Evolutionary conservation across 257 asterid species (phyloP).

Genomic region (Solanum arcanum): DNA sequence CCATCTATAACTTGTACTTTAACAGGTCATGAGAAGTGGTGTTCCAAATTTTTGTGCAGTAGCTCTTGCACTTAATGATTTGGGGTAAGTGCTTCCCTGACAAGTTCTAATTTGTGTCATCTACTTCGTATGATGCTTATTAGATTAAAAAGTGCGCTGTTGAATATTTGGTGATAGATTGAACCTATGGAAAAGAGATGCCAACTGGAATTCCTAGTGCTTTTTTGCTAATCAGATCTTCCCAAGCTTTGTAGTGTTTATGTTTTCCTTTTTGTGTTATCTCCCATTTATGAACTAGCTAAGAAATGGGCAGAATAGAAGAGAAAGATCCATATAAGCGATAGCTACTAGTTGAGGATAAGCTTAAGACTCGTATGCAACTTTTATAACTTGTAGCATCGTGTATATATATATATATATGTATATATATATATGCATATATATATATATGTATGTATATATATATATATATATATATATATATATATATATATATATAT

Average conservation of each 20-base stretch:
- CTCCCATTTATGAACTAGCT: not conserved
- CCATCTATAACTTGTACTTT: slow-evolving; percentile 1
- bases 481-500: no score
- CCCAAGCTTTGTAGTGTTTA: not conserved
- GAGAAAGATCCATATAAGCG: not conserved
- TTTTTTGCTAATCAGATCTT: not conserved
- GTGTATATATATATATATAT: no score
- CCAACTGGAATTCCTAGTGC: not conserved
- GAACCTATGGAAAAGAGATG: not conserved
- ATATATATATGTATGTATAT: not conserved
- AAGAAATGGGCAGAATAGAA: not conserved
- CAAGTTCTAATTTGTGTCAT: not conserved
- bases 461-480: not conserved
- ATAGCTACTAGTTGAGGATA: not conserved
- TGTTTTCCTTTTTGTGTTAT: not conserved
- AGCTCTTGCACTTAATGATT: slow-evolving; percentile 79
- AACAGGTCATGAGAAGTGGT: slow-evolving; percentile 93
- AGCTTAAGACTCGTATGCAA: not conserved
- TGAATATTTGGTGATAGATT: not conserved
- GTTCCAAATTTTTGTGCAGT: slow-evolving; percentile 96
- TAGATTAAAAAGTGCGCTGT: not conserved
- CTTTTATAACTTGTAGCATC: not conserved
- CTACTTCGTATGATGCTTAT: not conserved
- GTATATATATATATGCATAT: not conserved
- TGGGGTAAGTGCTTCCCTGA: slow-evolving; percentile 53